Conservation (phyloP, 352 stramenopile species). For the Phytophthora boehmeriae region DNA sequence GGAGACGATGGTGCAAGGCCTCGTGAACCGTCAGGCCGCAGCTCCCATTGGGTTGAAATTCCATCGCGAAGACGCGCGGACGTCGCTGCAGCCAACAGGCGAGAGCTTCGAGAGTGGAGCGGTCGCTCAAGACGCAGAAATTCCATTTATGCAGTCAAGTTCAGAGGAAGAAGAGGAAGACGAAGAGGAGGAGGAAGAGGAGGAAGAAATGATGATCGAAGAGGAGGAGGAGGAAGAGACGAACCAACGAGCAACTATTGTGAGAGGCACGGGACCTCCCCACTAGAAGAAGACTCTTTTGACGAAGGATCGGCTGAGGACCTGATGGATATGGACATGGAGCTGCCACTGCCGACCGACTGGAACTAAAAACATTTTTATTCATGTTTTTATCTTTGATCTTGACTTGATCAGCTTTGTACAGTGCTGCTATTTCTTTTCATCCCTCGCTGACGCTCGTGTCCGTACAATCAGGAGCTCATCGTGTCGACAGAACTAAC, state of each 20-base stretch:
- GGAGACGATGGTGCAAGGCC: constrained; percentile 50
- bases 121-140: constrained; percentile 9
- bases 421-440: too few species aligned
- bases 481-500: too few species aligned
- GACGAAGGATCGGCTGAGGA: constrained; percentile 45
- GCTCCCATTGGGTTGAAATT: constrained; percentile 70
- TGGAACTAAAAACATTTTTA: constrained; percentile 13
- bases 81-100: constrained; percentile 8
- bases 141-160: constrained; percentile 24
- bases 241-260: constrained; percentile 31
- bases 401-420: not conserved
- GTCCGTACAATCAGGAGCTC: too few species aligned
- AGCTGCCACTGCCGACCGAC: constrained; percentile 23
- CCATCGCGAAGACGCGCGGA: constrained; percentile 34
- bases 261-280: constrained; percentile 29
- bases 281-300: constrained; percentile 37
- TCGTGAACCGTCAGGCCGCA: constrained; percentile 55
- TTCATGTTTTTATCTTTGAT: not conserved
- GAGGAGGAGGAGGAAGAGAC: constrained; percentile 32
- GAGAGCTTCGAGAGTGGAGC: constrained; percentile 7
- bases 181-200: constrained; percentile 37
- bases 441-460: too few species aligned
- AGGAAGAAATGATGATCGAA: constrained; percentile 41
- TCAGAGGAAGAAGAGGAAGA: constrained; percentile 52
- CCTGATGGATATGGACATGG: constrained; percentile 47